These are phyloP conservation scores for Sistotremastrum suecicum DNA, from an alignment of 768 basidiomycete genomes.

Conservation along the genomic window DNA sequence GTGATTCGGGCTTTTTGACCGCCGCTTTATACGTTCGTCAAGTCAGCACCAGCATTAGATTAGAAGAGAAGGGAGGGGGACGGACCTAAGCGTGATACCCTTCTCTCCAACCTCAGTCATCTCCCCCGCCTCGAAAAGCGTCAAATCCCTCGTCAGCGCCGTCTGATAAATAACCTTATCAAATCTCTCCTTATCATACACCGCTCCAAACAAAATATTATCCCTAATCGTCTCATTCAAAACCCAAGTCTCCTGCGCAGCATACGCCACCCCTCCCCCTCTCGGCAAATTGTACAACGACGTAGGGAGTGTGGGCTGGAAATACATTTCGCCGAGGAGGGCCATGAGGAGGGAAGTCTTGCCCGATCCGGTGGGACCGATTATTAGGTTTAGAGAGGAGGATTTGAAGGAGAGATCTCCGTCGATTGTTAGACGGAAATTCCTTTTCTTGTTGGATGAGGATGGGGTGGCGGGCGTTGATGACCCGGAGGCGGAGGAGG, in stretches of 20 bases:
- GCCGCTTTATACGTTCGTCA: conserved; percentile 19
- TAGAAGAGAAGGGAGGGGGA: not conserved
- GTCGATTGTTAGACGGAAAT: not conserved
- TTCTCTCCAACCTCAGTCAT: conserved; percentile 29
- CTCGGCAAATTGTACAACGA: conserved; percentile 30
- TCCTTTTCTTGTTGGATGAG: too few relatives aligned
- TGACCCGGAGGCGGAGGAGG: too few relatives aligned
- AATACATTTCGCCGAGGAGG: conserved; percentile 20
- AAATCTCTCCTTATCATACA: conserved; percentile 31
- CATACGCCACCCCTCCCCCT: conserved; percentile 30
- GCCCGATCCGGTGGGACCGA: conserved; percentile 18
- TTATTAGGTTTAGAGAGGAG: too few relatives aligned
- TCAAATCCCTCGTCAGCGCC: conserved; percentile 18
- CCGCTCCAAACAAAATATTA: conserved; percentile 36
- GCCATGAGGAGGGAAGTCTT: conserved; percentile 21
- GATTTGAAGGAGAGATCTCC: not conserved
- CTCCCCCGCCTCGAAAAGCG: conserved; percentile 21
- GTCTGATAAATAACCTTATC: conserved; percentile 25
- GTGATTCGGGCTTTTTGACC: conserved; percentile 29
- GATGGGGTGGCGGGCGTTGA: too few relatives aligned
- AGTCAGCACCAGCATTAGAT: too few relatives aligned
- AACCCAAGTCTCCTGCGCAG: conserved; percentile 37
- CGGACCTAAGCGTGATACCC: conserved; percentile 21
- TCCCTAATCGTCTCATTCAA: conserved; percentile 32
- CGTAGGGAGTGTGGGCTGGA: conserved; percentile 15